Percentiles rank a stretch among this genome's conserved stretches.
Conservation (phyloP, 2,329 filamentous ascomycete species). For the Scedosporium apiospermum region DNA sequence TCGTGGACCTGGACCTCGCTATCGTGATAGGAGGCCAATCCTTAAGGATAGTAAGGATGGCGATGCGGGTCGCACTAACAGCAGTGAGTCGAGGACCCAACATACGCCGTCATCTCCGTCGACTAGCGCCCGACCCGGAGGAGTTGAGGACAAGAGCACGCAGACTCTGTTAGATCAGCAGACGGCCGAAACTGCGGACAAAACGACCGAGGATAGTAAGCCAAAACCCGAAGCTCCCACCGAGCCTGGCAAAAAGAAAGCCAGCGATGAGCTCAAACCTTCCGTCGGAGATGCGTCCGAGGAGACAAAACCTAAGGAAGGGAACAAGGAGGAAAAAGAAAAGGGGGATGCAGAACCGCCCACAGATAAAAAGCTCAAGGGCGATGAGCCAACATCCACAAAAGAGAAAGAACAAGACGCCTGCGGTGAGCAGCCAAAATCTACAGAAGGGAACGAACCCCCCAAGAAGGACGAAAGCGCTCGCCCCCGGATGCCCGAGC, state of each 20-base stretch:
- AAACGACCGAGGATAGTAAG: too few species aligned
- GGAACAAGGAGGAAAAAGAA: background rate
- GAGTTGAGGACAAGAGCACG: background rate
- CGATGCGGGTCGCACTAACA: constrained; percentile 15
- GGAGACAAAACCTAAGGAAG: background rate
- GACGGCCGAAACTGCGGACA: background rate
- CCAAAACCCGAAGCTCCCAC: too few species aligned
- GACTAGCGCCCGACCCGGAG: background rate
- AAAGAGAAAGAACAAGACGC: background rate
- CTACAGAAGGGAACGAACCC: background rate
- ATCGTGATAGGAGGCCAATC: background rate
- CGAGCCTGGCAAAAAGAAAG: too few species aligned
- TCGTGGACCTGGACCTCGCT: background rate
- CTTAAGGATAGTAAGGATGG: background rate
- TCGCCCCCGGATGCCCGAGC: too few species aligned
- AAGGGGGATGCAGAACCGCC: background rate
- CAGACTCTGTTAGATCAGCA: background rate
- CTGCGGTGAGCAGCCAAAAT: background rate
- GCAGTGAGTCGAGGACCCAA: background rate
- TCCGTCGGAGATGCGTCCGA: background rate
- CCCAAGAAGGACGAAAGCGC: background rate
- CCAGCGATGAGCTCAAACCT: too few species aligned
- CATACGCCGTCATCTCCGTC: background rate
- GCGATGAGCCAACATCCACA: background rate
- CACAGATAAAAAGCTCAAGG: background rate